These are phyloP conservation scores for Magnaporthiopsis poae DNA, from an alignment of 2,329 filamentous ascomycete species.

Conservation along the genomic window DNA sequence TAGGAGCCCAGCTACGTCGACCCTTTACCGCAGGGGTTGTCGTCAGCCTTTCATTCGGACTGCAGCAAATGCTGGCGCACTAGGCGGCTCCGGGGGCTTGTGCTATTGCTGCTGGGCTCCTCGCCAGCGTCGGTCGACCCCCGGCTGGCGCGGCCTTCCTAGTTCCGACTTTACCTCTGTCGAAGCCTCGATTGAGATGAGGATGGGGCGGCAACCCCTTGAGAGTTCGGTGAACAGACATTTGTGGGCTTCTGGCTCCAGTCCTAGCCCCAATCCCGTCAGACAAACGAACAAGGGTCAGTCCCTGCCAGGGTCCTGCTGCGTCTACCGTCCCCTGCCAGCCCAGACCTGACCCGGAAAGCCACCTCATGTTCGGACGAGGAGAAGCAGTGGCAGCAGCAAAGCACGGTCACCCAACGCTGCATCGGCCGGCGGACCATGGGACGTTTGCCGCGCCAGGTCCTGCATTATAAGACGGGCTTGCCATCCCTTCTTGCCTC, in stretches of 20 bases:
- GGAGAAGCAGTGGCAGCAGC: too few relatives aligned
- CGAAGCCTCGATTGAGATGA: background rate
- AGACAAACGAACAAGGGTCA: background rate
- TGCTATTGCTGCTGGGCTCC: background rate
- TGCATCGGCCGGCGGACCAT: background rate
- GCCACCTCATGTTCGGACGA: background rate
- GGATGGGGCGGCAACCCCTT: background rate
- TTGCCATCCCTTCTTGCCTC: background rate
- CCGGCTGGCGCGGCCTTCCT: background rate
- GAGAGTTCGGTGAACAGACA: background rate
- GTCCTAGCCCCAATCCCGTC: background rate
- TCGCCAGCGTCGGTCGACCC: background rate
- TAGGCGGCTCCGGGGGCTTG: background rate
- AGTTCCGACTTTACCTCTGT: background rate
- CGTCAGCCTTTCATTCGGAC: background rate
- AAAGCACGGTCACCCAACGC: background rate
- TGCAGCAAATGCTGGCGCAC: background rate
- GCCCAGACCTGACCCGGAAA: background rate
- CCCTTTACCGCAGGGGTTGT: background rate
- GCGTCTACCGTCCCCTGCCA: background rate
- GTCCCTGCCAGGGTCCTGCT: background rate
- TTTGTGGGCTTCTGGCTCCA: background rate
- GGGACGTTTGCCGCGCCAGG: background rate
- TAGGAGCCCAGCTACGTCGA: background rate
- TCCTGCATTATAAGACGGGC: conserved; percentile 1